Conservation (phyloP, 2,329 filamentous ascomycete species). For the Fusarium pilosicola region DNA sequence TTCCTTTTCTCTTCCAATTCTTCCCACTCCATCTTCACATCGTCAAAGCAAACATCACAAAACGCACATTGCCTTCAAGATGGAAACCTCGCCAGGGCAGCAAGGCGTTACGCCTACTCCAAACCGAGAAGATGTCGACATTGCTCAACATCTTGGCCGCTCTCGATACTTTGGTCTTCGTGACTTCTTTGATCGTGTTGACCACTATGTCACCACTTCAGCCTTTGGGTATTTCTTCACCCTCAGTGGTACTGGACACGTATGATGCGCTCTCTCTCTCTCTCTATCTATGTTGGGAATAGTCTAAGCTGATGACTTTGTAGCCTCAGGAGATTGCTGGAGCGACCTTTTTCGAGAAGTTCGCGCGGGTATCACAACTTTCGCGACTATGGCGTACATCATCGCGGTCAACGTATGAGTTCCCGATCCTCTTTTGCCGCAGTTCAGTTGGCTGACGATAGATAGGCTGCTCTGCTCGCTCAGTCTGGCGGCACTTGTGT, state of each 20-base stretch:
- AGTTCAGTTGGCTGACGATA: slow-evolving; percentile 1
- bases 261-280: slow-evolving; percentile 51
- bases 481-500: slow-evolving; percentile 81
- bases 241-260: slow-evolving; percentile 75
- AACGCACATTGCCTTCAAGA: neutral
- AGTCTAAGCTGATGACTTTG: neutral
- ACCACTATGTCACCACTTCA: slow-evolving; percentile 53
- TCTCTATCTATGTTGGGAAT: neutral
- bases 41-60: neutral
- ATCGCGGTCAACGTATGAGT: slow-evolving; percentile 73
- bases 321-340: slow-evolving; percentile 74
- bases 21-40: neutral
- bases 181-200: slow-evolving; percentile 50
- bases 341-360: slow-evolving; percentile 81
- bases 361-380: slow-evolving; percentile 82
- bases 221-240: slow-evolving; percentile 70
- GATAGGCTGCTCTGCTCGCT: slow-evolving; percentile 75
- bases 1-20: neutral
- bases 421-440: neutral
- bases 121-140: neutral
- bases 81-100: slow-evolving; percentile 21
- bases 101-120: slow-evolving; percentile 23
- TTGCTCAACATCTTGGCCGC: slow-evolving; percentile 12
- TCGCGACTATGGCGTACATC: slow-evolving; percentile 86
- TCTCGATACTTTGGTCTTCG: slow-evolving; percentile 49